Conservation (phyloP, 108 stramenopile species). For the Skeletonema tropicum region DNA sequence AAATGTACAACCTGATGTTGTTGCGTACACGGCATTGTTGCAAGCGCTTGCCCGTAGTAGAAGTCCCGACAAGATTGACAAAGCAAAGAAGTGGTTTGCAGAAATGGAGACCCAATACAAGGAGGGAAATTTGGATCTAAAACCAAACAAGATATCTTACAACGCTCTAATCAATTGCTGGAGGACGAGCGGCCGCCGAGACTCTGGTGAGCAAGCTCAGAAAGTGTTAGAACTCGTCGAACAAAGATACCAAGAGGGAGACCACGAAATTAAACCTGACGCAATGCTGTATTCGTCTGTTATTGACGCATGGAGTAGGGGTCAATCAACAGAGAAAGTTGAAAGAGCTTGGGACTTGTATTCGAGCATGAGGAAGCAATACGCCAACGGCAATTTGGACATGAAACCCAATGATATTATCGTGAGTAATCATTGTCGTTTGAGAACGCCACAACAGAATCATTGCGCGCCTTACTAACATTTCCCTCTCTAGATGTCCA, state of each 20-base stretch:
- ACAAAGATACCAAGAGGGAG: conserved; percentile 36
- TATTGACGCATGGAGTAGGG: conserved; percentile 40
- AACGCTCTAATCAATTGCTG: conserved; percentile 48
- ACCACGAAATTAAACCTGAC: conserved; percentile 37
- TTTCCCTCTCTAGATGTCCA: conserved; percentile 31
- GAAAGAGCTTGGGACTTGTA: conserved; percentile 39
- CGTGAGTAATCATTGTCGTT: conserved; percentile 21
- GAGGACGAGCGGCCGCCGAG: conserved; percentile 29
- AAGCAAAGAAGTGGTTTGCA: conserved; percentile 42
- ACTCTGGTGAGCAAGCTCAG: conserved; percentile 32
- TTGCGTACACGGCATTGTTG: conserved; percentile 34
- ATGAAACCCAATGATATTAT: conserved; percentile 41
- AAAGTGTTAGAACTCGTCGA: conserved; percentile 32
- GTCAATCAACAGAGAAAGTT: conserved; percentile 33
- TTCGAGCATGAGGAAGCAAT: conserved; percentile 36
- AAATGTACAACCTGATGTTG: conserved; percentile 33
- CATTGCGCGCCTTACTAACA: not conserved
- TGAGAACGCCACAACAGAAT: not conserved
- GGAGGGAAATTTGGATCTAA: conserved; percentile 25
- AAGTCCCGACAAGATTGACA: conserved; percentile 6
- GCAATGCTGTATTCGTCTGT: conserved; percentile 32
- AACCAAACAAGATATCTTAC: conserved; percentile 46
- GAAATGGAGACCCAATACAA: conserved; percentile 30
- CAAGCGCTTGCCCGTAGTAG: conserved; percentile 37
- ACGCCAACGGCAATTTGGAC: conserved; percentile 39